Evolutionary conservation across 2,329 filamentous ascomycete species (phyloP).

Genomic region (Nemania sp.): DNA sequence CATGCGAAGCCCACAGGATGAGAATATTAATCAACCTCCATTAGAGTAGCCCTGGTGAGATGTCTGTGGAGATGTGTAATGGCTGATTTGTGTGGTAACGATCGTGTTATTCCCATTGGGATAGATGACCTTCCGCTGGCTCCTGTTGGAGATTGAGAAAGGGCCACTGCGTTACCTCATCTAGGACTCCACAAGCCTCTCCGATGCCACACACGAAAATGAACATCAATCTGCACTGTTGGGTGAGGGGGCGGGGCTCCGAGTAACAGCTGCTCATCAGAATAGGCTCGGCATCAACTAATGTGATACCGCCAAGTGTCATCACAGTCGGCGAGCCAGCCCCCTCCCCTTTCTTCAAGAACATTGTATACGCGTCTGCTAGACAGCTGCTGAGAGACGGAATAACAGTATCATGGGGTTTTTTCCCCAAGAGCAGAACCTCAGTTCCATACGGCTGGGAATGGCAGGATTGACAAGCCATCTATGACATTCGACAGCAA

Average conservation of each 20-base stretch:
- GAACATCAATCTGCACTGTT: neutral
- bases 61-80: slow-evolving; percentile 11
- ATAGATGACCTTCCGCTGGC: slow-evolving; percentile 5
- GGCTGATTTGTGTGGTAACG: slow-evolving; percentile 8
- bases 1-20: slow-evolving; percentile 26
- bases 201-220: slow-evolving; percentile 12
- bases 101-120: slow-evolving; percentile 17
- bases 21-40: slow-evolving; percentile 18
- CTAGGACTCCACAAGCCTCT: slow-evolving; percentile 6
- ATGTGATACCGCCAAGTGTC: slow-evolving; percentile 6
- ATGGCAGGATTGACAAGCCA: slow-evolving; percentile 5
- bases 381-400: slow-evolving; percentile 20
- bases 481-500: slow-evolving; percentile 1
- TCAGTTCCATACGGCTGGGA: neutral
- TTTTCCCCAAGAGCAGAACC: neutral
- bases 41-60: slow-evolving; percentile 1
- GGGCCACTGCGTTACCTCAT: slow-evolving; percentile 9
- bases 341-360: slow-evolving; percentile 4
- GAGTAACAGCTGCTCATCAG: slow-evolving; percentile 4
- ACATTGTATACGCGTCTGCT: slow-evolving; percentile 13
- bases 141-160: slow-evolving; percentile 14
- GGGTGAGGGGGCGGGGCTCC: neutral
- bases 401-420: no score
- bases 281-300: slow-evolving; percentile 6
- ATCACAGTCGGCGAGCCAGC: slow-evolving; percentile 12